Conservation (phyloP, 352 stramenopile genomes). For the Phytophthora fragariaefolia region DNA sequence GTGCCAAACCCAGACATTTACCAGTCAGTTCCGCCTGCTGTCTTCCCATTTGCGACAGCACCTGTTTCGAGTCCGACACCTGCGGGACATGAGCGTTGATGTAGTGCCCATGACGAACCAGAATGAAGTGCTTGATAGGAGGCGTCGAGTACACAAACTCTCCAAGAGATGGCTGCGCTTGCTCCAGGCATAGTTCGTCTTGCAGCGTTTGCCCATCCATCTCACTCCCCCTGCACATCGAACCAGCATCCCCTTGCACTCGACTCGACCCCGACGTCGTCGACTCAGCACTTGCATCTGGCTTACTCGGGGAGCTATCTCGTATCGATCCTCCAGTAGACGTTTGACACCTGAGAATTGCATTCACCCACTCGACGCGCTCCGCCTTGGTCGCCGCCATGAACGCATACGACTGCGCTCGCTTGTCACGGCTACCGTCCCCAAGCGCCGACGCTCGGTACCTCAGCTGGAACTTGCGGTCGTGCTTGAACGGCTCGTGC, state of each 20-base stretch:
- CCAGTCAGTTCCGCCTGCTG: conserved; percentile 77
- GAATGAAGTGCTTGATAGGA: conserved; percentile 75
- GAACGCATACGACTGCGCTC: conserved; percentile 46
- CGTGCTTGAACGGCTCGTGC: conserved; percentile 36
- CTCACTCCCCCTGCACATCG: neutral
- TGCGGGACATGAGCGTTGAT: conserved; percentile 75
- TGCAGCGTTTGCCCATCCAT: conserved; percentile 3
- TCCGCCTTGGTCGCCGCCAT: conserved; percentile 36
- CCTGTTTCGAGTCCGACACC: conserved; percentile 66
- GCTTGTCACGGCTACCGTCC: conserved; percentile 7
- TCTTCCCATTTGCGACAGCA: conserved; percentile 81
- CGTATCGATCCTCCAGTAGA: neutral
- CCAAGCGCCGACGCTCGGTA: conserved; percentile 10
- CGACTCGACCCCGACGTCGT: neutral
- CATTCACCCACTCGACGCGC: conserved; percentile 46
- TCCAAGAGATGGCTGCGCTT: conserved; percentile 36
- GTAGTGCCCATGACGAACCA: conserved; percentile 85
- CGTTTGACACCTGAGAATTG: conserved; percentile 35
- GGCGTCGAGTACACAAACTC: conserved; percentile 61
- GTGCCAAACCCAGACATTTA: conserved; percentile 67
- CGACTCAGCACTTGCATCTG: neutral
- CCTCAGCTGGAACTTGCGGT: conserved; percentile 51
- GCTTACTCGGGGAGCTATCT: conserved; percentile 4
- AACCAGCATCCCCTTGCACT: neutral
- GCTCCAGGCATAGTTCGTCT: conserved; percentile 1